phyloP scores from a whole-genome alignment of 2,329 filamentous ascomycete species.

The Ophiostoma sp. region DNA sequence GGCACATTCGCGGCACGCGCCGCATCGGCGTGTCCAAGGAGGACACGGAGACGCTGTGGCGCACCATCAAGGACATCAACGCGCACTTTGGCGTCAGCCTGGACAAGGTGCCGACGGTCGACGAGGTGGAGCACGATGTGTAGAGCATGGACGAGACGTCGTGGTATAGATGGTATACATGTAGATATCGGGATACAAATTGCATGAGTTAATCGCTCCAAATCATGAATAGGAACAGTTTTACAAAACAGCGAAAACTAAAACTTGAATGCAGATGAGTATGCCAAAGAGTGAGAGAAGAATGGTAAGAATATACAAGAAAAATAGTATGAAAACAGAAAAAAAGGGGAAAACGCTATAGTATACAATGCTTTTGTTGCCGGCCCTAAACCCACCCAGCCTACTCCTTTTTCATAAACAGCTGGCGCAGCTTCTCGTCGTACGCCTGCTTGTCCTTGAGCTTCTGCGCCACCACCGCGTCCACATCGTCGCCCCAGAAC shows the following conservation, averaged over 20 bases:
- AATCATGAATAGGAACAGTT: neutral
- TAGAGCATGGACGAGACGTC: constrained; percentile 11
- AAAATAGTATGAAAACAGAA: neutral
- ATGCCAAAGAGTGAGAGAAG: neutral
- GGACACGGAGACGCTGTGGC: constrained; percentile 38
- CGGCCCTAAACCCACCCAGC: neutral
- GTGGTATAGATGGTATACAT: constrained; percentile 24
- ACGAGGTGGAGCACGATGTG: constrained; percentile 32
- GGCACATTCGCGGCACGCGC: constrained; percentile 50
- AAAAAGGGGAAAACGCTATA: neutral
- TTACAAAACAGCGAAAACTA: neutral
- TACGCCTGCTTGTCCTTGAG: constrained; percentile 4
- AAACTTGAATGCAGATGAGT: neutral
- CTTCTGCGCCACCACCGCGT: constrained; percentile 12
- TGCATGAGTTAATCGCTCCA: constrained; percentile 6
- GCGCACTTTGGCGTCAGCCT: constrained; percentile 29
- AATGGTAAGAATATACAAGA: neutral
- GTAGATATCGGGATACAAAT: neutral
- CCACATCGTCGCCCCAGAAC: constrained; percentile 14
- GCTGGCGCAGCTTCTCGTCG: constrained; percentile 1
- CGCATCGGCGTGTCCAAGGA: constrained; percentile 44
- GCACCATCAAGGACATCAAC: constrained; percentile 29
- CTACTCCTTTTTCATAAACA: neutral
- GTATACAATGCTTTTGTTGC: neutral
- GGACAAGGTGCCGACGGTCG: constrained; percentile 31